These are phyloP conservation scores for Tolypocladium nubicola DNA, from an alignment of 2,329 filamentous ascomycete genomes.

Conservation along the genomic window DNA sequence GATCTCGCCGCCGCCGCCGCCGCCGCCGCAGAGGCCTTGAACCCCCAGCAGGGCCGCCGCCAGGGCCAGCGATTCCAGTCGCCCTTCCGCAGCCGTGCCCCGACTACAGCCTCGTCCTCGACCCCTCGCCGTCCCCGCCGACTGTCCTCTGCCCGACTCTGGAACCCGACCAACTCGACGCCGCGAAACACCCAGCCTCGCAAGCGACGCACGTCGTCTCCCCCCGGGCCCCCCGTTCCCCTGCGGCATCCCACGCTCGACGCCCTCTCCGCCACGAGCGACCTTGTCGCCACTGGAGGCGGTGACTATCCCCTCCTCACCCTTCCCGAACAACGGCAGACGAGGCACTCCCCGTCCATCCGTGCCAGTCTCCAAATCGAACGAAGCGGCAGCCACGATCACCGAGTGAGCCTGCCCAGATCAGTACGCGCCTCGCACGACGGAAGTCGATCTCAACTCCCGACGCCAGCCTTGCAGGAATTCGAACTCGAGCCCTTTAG, in stretches of 20 bases:
- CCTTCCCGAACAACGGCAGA: slow-evolving; percentile 38
- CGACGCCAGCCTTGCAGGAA: slow-evolving; percentile 14
- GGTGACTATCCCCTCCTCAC: slow-evolving; percentile 42
- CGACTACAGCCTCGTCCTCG: slow-evolving; percentile 4
- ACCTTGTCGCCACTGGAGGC: slow-evolving; percentile 26
- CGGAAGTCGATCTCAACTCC: slow-evolving; percentile 28
- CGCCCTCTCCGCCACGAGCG: slow-evolving; percentile 21
- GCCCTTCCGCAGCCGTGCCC: slow-evolving; percentile 33
- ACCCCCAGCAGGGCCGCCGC: slow-evolving; percentile 1
- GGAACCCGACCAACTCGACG: slow-evolving; percentile 52
- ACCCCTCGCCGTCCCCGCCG: slow-evolving; percentile 22
- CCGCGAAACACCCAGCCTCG: slow-evolving; percentile 28
- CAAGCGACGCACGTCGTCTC: slow-evolving; percentile 40
- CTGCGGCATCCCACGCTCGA: slow-evolving; percentile 34
- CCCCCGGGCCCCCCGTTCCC: slow-evolving; percentile 40
- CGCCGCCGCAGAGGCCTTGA: not conserved
- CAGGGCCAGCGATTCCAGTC: slow-evolving; percentile 4
- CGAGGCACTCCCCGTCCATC: slow-evolving; percentile 29
- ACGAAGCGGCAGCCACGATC: slow-evolving; percentile 30
- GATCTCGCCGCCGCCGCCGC: not conserved
- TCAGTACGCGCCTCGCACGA: slow-evolving; percentile 45
- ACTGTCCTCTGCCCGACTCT: slow-evolving; percentile 39
- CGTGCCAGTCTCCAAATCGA: slow-evolving; percentile 43
- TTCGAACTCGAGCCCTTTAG: not conserved
- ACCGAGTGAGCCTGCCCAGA: slow-evolving; percentile 41